Conservation (phyloP, 2,329 filamentous ascomycete genomes). For the Emydomyces testavorans region DNA sequence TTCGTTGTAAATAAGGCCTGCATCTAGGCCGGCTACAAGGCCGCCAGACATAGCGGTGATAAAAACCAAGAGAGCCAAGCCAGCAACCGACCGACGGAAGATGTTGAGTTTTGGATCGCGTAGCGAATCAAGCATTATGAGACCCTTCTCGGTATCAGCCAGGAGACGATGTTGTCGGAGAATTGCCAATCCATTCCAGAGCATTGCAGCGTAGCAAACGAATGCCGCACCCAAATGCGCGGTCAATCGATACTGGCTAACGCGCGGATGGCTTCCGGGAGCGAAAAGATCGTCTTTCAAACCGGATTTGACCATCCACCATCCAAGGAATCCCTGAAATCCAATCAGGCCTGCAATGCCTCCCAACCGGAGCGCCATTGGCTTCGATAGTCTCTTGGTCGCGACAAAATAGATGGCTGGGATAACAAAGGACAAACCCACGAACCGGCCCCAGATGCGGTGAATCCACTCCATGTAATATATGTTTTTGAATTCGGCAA, state of each 20-base stretch:
- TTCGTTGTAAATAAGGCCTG: slow-evolving; percentile 96
- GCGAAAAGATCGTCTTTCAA: slow-evolving; percentile 92
- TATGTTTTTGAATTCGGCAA: slow-evolving; percentile 93
- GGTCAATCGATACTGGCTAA: slow-evolving; percentile 86
- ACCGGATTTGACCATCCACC: slow-evolving; percentile 99
- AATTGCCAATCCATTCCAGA: slow-evolving; percentile 75
- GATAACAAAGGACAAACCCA: slow-evolving; percentile 79
- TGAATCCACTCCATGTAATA: slow-evolving; percentile 99
- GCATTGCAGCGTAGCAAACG: slow-evolving; percentile 85
- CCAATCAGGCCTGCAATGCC: slow-evolving; percentile 85
- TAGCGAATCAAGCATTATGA: slow-evolving; percentile 51
- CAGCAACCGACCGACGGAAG: slow-evolving; percentile 63
- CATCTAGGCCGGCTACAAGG: slow-evolving; percentile 87
- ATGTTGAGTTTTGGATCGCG: slow-evolving; percentile 54
- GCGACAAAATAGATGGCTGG: slow-evolving; percentile 83
- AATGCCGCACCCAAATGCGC: slow-evolving; percentile 86
- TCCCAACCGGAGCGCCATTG: slow-evolving; percentile 63
- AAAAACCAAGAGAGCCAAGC: slow-evolving; percentile 66
- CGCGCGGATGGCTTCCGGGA: slow-evolving; percentile 77
- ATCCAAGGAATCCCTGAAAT: slow-evolving; percentile 88
- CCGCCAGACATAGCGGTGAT: slow-evolving; percentile 85
- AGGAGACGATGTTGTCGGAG: slow-evolving; percentile 66
- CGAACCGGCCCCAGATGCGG: slow-evolving; percentile 82
- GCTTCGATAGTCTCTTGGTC: slow-evolving; percentile 61
- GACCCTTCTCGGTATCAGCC: slow-evolving; percentile 51